phyloP scores from a whole-genome alignment of 2,329 filamentous ascomycete species.

The Aspergillus piperis region DNA sequence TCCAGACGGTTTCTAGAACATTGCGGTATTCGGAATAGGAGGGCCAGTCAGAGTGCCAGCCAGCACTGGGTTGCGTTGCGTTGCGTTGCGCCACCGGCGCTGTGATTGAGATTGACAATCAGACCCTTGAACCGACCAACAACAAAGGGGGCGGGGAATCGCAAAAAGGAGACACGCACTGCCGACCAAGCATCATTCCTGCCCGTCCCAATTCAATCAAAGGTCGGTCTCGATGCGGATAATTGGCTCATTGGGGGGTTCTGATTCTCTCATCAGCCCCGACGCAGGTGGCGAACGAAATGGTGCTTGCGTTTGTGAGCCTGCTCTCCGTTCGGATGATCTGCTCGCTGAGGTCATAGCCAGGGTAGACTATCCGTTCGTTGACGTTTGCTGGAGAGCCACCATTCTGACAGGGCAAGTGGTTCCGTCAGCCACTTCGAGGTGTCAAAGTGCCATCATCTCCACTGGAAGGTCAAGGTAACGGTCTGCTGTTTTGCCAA shows the following conservation, averaged over 20 bases:
- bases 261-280: neutral
- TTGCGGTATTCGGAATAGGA: slow-evolving; percentile 8
- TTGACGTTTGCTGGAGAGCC: neutral
- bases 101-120: neutral
- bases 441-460: neutral
- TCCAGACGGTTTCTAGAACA: slow-evolving; percentile 42
- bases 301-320: neutral
- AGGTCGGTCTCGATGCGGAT: neutral
- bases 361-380: neutral
- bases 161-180: neutral
- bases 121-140: neutral
- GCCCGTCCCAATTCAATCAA: neutral
- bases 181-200: neutral
- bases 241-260: neutral
- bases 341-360: slow-evolving; percentile 11
- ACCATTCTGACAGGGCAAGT: neutral
- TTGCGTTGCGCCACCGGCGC: slow-evolving; percentile 19
- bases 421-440: neutral
- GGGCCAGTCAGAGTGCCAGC: neutral
- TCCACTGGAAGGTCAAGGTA: neutral
- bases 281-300: neutral
- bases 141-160: neutral
- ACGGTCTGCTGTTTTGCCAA: neutral
- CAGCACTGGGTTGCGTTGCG: slow-evolving; percentile 4
- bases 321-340: slow-evolving; percentile 5